Percentiles rank a stretch among this genome's conserved stretches.
Conservation (phyloP, 805 yeast genomes). For the Candida chauliodis region DNA sequence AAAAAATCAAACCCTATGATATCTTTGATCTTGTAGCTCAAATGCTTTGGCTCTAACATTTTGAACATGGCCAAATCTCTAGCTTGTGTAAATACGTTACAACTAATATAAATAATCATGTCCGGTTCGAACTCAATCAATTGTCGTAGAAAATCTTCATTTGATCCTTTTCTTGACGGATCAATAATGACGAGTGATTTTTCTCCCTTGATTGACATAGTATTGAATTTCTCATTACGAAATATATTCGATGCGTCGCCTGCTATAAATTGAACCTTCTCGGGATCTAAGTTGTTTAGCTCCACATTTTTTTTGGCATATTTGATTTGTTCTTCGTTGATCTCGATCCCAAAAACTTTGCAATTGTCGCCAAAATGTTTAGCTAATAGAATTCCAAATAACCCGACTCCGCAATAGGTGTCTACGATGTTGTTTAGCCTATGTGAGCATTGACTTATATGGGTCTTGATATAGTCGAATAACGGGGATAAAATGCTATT, state of each 20-base stretch:
- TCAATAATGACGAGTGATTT: constrained; percentile 40
- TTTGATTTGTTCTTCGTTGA: constrained; percentile 27
- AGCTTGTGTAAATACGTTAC: constrained; percentile 46
- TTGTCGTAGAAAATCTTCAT: constrained; percentile 31
- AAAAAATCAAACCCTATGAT: constrained; percentile 44
- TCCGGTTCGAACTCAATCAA: constrained; percentile 34
- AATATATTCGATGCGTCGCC: constrained; percentile 40
- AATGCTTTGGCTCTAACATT: constrained; percentile 15
- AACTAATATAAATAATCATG: constrained; percentile 38
- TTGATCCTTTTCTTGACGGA: constrained; percentile 44
- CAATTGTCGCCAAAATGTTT: constrained; percentile 23
- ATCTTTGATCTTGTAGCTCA: constrained; percentile 19
- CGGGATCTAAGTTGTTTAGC: constrained; percentile 31
- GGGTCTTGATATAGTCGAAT: constrained; percentile 26
- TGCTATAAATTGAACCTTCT: constrained; percentile 27
- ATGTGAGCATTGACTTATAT: constrained; percentile 11
- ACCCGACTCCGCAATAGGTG: constrained; percentile 46
- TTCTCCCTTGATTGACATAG: constrained; percentile 24
- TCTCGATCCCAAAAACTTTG: constrained; percentile 40
- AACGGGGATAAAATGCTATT: constrained; percentile 32
- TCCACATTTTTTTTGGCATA: constrained; percentile 39
- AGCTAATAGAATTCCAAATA: constrained; percentile 38
- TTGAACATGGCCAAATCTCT: constrained; percentile 35
- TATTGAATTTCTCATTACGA: constrained; percentile 19
- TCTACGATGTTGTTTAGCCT: constrained; percentile 31